Evolutionary conservation across 1,284 basidiomycete genomes (phyloP).

Genomic region (Ustilago hordei): DNA sequence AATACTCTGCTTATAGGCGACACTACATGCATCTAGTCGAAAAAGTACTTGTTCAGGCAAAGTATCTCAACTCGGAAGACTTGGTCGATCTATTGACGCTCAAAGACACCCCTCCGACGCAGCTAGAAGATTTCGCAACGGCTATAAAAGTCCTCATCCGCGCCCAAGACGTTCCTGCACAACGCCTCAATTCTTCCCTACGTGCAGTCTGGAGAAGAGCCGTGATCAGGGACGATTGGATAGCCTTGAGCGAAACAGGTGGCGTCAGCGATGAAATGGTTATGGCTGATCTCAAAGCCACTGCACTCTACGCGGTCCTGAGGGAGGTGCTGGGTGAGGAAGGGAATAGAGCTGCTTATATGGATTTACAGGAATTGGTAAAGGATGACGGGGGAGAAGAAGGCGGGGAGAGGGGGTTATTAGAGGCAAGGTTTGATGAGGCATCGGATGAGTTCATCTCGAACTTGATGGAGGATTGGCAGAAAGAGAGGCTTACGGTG

Average conservation of each 20-base stretch:
- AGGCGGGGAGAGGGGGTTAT: slow-evolving; percentile 5
- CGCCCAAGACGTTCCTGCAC: slow-evolving; percentile 66
- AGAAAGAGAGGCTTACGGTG: slow-evolving; percentile 29
- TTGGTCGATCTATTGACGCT: slow-evolving; percentile 73
- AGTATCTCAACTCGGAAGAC: slow-evolving; percentile 71
- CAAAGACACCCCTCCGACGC: slow-evolving; percentile 70
- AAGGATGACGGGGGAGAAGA: neutral
- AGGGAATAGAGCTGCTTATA: neutral
- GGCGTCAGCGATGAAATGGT: slow-evolving; percentile 49
- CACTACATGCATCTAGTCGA: slow-evolving; percentile 57
- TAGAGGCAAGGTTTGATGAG: slow-evolving; percentile 12
- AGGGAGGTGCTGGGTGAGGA: slow-evolving; percentile 30
- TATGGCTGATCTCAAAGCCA: slow-evolving; percentile 31
- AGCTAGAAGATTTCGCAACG: slow-evolving; percentile 70
- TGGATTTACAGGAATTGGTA: slow-evolving; percentile 12
- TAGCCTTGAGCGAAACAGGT: slow-evolving; percentile 46
- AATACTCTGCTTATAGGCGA: slow-evolving; percentile 52
- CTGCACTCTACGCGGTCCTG: slow-evolving; percentile 39
- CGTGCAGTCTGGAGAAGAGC: slow-evolving; percentile 85
- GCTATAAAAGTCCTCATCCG: slow-evolving; percentile 72
- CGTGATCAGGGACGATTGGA: slow-evolving; percentile 81
- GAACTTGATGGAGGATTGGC: slow-evolving; percentile 15
- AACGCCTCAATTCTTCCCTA: slow-evolving; percentile 71
- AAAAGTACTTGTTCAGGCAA: slow-evolving; percentile 66
- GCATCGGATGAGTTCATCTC: slow-evolving; percentile 20